Evolutionary conservation across 768 basidiomycete genomes (phyloP).

Genomic region (Mycena amicta): DNA sequence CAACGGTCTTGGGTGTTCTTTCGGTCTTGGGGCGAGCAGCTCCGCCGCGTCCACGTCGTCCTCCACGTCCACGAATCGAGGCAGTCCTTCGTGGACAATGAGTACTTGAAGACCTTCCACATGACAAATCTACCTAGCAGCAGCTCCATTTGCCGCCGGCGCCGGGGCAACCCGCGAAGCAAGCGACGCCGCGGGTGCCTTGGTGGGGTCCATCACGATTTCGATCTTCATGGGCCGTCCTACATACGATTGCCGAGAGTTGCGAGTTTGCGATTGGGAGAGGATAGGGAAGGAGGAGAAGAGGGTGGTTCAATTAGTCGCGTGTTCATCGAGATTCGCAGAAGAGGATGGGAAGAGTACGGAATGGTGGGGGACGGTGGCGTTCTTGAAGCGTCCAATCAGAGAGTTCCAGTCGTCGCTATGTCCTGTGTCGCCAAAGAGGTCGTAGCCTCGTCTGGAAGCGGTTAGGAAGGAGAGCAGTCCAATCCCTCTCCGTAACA

Average conservation of each 20-base stretch:
- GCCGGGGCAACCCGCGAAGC: constrained; percentile 85
- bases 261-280: constrained; percentile 22
- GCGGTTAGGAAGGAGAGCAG: constrained; percentile 29
- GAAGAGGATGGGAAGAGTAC: constrained; percentile 47
- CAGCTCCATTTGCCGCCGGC: constrained; percentile 40
- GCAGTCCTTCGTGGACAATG: constrained; percentile 31
- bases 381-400: constrained; percentile 3
- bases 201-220: constrained; percentile 88
- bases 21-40: constrained; percentile 54
- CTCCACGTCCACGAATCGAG: constrained; percentile 33
- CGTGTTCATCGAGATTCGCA: constrained; percentile 43
- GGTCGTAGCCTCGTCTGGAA: constrained; percentile 24
- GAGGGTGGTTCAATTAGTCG: constrained; percentile 47
- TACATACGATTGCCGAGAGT: constrained; percentile 35
- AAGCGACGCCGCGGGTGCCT: constrained; percentile 65
- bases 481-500: constrained; percentile 24
- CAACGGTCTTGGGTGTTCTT: constrained; percentile 77
- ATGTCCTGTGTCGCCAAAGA: constrained; percentile 15
- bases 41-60: constrained; percentile 51
- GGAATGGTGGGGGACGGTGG: constrained; percentile 29
- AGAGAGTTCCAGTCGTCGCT: constrained; percentile 33
- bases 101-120: constrained; percentile 2
- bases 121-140: constrained; percentile 33
- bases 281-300: constrained; percentile 38
- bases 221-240: constrained; percentile 99